These are phyloP conservation scores for Corymbia maculata DNA, from an alignment of 345 rosid species.

Conservation along the genomic window DNA sequence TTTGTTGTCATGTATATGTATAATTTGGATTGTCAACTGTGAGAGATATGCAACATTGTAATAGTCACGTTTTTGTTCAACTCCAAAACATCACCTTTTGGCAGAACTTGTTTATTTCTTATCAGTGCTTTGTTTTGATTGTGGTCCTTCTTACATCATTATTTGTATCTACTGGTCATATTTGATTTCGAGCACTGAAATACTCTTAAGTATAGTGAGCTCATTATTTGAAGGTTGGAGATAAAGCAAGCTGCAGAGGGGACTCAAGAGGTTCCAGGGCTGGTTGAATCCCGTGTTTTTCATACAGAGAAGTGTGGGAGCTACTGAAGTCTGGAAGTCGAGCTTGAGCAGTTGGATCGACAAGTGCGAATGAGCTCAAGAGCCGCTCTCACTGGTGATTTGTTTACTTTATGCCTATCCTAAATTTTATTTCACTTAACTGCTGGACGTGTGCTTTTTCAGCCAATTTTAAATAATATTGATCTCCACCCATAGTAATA, in stretches of 20 bases:
- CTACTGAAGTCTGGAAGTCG: constrained; percentile 65
- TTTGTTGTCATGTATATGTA: neutral
- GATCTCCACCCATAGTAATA: neutral
- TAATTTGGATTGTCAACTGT: neutral
- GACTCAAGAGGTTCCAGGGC: constrained; percentile 93
- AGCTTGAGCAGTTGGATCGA: constrained; percentile 89
- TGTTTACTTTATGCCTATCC: neutral
- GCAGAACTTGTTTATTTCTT: neutral
- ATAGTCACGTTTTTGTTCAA: neutral
- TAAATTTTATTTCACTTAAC: neutral
- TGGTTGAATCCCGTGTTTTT: constrained; percentile 71
- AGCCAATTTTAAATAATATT: neutral
- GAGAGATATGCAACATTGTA: neutral
- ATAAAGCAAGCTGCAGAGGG: constrained; percentile 95
- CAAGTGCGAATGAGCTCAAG: constrained; percentile 87
- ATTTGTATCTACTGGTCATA: neutral
- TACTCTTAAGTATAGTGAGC: too few relatives aligned
- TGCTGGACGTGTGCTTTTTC: neutral
- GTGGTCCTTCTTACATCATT: neutral
- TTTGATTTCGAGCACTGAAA: neutral
- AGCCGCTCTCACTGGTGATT: constrained; percentile 96
- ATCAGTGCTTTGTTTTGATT: neutral
- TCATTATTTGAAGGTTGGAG: constrained; percentile 66
- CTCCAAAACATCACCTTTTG: neutral
- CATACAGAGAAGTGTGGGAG: constrained; percentile 82